Evolutionary conservation across 192 early-diverging fungal genomes (phyloP).

Genomic region (Lobosporangium transversale): DNA sequence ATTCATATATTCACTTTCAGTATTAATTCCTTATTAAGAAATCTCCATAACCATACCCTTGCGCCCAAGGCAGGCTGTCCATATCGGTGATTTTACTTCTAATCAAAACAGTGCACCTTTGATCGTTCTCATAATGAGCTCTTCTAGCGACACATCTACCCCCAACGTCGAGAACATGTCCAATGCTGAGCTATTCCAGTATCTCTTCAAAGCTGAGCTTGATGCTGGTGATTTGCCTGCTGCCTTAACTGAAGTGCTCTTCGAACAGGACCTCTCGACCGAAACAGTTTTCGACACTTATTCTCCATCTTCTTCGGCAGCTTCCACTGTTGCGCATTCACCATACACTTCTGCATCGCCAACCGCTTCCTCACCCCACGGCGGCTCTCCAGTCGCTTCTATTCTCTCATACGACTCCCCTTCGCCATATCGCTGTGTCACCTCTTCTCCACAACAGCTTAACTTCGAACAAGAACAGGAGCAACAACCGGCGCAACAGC

Average conservation of each 20-base stretch:
- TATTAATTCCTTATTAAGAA: background rate
- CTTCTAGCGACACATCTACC: background rate
- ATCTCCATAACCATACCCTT: too few relatives aligned
- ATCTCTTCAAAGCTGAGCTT: slow-evolving; percentile 54
- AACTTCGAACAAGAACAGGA: too few relatives aligned
- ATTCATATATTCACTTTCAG: background rate
- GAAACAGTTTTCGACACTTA: background rate
- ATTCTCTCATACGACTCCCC: slow-evolving; percentile 18
- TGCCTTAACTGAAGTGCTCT: slow-evolving; percentile 6
- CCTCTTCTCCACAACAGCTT: too few relatives aligned
- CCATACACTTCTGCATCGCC: slow-evolving; percentile 3
- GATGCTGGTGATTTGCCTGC: slow-evolving; percentile 16
- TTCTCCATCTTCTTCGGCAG: slow-evolving; percentile 19
- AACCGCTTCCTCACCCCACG: background rate
- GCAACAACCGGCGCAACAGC: too few relatives aligned
- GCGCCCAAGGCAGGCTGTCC: too few relatives aligned
- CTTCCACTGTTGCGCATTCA: background rate
- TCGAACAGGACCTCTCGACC: background rate
- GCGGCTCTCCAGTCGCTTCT: slow-evolving; percentile 10
- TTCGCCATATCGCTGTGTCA: slow-evolving; percentile 7
- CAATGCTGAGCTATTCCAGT: slow-evolving; percentile 53
- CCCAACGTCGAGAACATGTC: slow-evolving; percentile 51
- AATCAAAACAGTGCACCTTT: too few relatives aligned
- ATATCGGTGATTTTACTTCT: too few relatives aligned
- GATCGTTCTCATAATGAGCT: background rate